phyloP scores from a whole-genome alignment of 2,329 filamentous ascomycete genomes.

The Nigrospora oryzae region DNA sequence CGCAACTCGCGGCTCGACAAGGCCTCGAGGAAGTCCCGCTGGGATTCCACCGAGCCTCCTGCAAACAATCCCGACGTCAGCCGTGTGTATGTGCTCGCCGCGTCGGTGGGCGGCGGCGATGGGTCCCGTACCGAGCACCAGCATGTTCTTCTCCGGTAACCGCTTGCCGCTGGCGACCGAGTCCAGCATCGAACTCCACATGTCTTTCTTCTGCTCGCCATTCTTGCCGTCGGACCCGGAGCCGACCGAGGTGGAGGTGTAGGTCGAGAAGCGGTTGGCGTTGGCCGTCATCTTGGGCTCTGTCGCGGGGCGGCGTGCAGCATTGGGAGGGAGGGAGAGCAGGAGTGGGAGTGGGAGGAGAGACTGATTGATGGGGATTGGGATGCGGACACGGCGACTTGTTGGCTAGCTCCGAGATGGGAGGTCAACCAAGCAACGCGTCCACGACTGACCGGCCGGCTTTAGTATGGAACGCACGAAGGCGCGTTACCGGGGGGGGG shows the following conservation, averaged over 20 bases:
- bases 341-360: too few relatives aligned
- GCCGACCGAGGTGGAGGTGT: constrained; percentile 42
- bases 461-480: too few relatives aligned
- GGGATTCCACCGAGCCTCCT: constrained; percentile 77
- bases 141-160: constrained; percentile 82
- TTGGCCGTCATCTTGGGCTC: constrained; percentile 37
- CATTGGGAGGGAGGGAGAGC: background rate
- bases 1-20: constrained; percentile 45
- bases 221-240: constrained; percentile 46
- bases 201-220: constrained; percentile 72
- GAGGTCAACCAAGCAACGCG: too few relatives aligned
- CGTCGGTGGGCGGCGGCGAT: background rate
- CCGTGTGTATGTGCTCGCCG: background rate
- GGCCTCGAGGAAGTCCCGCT: constrained; percentile 73
- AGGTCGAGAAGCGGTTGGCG: constrained; percentile 49
- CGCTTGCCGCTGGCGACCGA: constrained; percentile 83
- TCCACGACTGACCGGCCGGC: too few relatives aligned
- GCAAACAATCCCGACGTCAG: constrained; percentile 8
- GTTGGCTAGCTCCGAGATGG: too few relatives aligned
- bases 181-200: constrained; percentile 92
- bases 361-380: too few relatives aligned
- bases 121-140: constrained; percentile 63
- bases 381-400: too few relatives aligned
- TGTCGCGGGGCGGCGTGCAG: background rate
- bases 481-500: too few relatives aligned